Evolutionary conservation across 306 rosid genomes (phyloP), one percentile per base, ranked within the genome.

Genomic region (Canavalia gladiata): DNA sequence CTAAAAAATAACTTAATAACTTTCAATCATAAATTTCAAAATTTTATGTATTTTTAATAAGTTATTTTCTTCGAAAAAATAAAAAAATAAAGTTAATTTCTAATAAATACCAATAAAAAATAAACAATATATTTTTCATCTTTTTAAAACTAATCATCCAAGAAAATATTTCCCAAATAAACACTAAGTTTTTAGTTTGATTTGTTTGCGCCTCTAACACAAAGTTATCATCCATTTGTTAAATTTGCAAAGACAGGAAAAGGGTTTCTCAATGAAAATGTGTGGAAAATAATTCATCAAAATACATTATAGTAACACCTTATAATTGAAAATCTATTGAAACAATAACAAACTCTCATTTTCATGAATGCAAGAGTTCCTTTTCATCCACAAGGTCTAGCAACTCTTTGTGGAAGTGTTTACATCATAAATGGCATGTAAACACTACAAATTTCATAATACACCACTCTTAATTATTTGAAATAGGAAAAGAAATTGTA

Each of bases 401-500:
- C 46, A 58, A 81, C 13, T 45, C 46, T 68, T 29, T 64, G 4
- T 37, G 46, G 4, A 64, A 33, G 39, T 47, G 5, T 9, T 70
- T 45, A 41, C 60, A 63, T 56, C 0, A 59, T 13, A 68, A 63
- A 67, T 45, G 68, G 1, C 65, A 78, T 9, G 12, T n/a, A 81
- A 77, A 52, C 3, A 7, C 49, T 64, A 63, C 31, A 81, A 73
- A 75, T 54, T 9, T 80, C 41, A 1, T 52, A 39, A 64, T 25
- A 81, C 18, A 72, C 13, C 68, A 62, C 11, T 50, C 74, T 80
- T 76, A 18, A 18, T 18, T 18, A 68, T 72, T 51, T 35, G 67
- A 83, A 75, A 80, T 47, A 71, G 75, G 29, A 57, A 74, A 85
- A 68, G 3, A 80, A 76, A 43, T 57, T 63, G 39, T 54, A 58